phyloP scores from a whole-genome alignment of 2,329 filamentous ascomycete species.

The Trichothecium sympodiale region DNA sequence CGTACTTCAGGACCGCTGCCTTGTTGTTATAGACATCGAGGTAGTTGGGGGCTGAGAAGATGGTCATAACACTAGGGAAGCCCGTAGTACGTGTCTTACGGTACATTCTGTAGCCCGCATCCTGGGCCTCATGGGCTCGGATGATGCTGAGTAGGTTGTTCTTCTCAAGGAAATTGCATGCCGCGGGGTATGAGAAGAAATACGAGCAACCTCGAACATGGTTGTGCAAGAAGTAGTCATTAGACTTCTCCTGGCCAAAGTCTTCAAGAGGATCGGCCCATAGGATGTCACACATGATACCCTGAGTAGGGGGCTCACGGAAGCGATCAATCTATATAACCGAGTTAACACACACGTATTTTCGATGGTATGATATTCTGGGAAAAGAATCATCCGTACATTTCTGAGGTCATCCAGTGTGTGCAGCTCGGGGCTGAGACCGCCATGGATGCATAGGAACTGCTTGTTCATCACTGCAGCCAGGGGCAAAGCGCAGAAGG shows the following conservation, averaged over 20 bases:
- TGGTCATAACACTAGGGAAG: constrained; percentile 99
- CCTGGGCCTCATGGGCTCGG: constrained; percentile 94
- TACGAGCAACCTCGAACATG: constrained; percentile 97
- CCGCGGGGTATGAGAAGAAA: constrained; percentile 97
- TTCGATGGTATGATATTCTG: background rate
- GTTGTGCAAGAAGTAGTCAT: constrained; percentile 96
- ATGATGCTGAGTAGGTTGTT: constrained; percentile 97
- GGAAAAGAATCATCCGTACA: constrained; percentile 36
- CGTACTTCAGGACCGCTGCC: constrained; percentile 95
- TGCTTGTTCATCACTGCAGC: constrained; percentile 99
- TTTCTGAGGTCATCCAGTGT: constrained; percentile 88
- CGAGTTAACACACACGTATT: constrained; percentile 6
- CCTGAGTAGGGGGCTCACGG: constrained; percentile 92
- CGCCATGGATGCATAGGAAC: constrained; percentile 96
- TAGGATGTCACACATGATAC: constrained; percentile 97
- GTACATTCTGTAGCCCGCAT: constrained; percentile 98
- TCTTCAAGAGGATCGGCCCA: constrained; percentile 98
- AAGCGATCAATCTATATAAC: constrained; percentile 77
- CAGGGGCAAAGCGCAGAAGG: constrained; percentile 86
- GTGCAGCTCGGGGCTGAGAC: constrained; percentile 89
- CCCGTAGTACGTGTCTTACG: constrained; percentile 95
- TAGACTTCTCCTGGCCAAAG: constrained; percentile 97
- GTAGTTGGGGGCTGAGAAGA: constrained; percentile 98
- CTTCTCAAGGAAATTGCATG: constrained; percentile 95
- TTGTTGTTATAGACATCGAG: constrained; percentile 99